A percentile compares a stretch with the other conserved stretches of the same genome.
These are phyloP conservation scores for Citrus unshiu DNA, from an alignment of 345 rosid species.

Conservation along the genomic window DNA sequence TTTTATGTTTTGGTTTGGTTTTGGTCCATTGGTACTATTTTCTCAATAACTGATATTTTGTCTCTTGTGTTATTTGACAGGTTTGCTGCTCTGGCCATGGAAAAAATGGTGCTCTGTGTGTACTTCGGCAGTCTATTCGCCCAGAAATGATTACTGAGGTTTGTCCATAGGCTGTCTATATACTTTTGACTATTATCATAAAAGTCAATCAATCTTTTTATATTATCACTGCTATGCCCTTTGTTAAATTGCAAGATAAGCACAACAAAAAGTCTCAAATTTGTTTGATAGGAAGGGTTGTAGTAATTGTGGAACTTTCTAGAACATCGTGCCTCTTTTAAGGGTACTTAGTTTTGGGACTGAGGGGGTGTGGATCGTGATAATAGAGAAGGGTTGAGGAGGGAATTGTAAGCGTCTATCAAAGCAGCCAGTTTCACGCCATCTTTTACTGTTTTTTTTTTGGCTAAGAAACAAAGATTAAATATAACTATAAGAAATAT, in stretches of 20 bases:
- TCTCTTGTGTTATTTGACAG: slow-evolving; percentile 33
- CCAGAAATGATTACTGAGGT: slow-evolving; percentile 99
- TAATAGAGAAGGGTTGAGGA: not conserved
- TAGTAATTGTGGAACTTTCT: not conserved
- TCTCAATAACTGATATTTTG: not conserved
- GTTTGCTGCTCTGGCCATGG: slow-evolving; percentile 99
- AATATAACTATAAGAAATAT: no score
- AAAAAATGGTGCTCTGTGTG: slow-evolving; percentile 82
- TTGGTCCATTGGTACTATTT: not conserved
- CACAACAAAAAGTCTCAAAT: not conserved
- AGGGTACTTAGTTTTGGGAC: not conserved
- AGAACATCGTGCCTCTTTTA: not conserved
- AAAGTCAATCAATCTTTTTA: not conserved
- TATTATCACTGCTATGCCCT: not conserved
- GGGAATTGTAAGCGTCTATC: not conserved
- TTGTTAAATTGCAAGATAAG: not conserved
- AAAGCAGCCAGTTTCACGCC: not conserved
- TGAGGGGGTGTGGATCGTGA: not conserved
- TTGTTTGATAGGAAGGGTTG: not conserved
- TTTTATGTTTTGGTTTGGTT: not conserved
- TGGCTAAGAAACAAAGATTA: no score
- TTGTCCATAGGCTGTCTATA: slow-evolving; percentile 3
- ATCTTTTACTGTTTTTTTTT: not conserved
- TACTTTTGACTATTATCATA: not conserved
- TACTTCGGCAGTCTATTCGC: slow-evolving; percentile 94